These are phyloP conservation scores for Cladosporium sp. DNA, from an alignment of 2,329 filamentous ascomycete species.

Conservation along the genomic window DNA sequence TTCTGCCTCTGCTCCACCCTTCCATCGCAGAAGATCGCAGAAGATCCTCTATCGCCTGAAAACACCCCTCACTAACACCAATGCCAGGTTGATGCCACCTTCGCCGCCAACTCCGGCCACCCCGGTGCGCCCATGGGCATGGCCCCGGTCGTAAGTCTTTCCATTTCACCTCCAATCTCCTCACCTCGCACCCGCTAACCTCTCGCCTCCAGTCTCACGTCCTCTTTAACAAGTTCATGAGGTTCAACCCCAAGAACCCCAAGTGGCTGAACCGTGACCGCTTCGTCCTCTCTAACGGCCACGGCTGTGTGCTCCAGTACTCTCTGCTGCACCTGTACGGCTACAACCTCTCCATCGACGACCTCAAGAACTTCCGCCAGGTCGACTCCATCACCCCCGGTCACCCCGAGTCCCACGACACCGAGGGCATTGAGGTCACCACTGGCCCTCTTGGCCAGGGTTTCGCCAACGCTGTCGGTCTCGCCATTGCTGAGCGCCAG, in stretches of 20 bases:
- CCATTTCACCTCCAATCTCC: not conserved
- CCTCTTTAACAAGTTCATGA: slow-evolving; percentile 98
- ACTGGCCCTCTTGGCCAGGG: slow-evolving; percentile 97
- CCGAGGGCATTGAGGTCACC: slow-evolving; percentile 94
- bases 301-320: slow-evolving; percentile 99
- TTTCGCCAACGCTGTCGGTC: slow-evolving; percentile 94
- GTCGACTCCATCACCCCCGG: slow-evolving; percentile 82
- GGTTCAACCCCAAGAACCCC: slow-evolving; percentile 99
- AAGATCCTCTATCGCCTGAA: not conserved
- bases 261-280: slow-evolving; percentile 95
- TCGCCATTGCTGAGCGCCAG: slow-evolving; percentile 94
- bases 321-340: slow-evolving; percentile 94
- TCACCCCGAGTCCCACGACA: slow-evolving; percentile 95
- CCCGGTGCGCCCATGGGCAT: slow-evolving; percentile 97
- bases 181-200: not conserved
- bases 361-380: slow-evolving; percentile 90
- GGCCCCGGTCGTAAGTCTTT: slow-evolving; percentile 62
- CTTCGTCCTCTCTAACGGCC: slow-evolving; percentile 98
- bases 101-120: slow-evolving; percentile 93
- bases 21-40: too few species aligned
- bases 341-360: slow-evolving; percentile 79
- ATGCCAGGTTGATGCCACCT: slow-evolving; percentile 88
- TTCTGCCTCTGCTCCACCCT: too few species aligned
- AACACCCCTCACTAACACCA: not conserved
- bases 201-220: slow-evolving; percentile 42